phyloP scores from a whole-genome alignment of 106 monocot genomes.

The Platanthera guangdongensis region DNA sequence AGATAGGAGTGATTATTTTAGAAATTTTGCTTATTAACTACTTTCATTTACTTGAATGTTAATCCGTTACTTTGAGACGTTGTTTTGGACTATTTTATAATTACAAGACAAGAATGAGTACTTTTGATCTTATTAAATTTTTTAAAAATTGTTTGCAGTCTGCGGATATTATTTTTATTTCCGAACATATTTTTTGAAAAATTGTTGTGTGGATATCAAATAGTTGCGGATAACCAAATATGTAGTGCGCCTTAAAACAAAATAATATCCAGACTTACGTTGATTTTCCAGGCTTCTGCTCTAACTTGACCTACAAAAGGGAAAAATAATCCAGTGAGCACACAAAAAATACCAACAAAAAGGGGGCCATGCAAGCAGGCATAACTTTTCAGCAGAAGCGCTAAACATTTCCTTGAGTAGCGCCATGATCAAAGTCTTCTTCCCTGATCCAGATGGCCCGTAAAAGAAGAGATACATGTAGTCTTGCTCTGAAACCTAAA shows the following conservation, averaged over 20 bases:
- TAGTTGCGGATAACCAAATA: background rate
- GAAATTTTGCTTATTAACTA: too few species aligned
- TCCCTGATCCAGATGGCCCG: conserved; percentile 84
- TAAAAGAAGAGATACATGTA: conserved; percentile 92
- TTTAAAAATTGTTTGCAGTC: too few species aligned
- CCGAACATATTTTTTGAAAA: too few species aligned
- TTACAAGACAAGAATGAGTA: too few species aligned
- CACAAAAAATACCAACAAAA: background rate
- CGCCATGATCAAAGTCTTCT: conserved; percentile 92
- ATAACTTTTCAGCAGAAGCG: conserved; percentile 69
- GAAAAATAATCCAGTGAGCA: background rate
- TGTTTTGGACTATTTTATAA: too few species aligned
- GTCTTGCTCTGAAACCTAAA: conserved; percentile 85
- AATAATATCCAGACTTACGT: background rate
- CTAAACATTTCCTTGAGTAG: conserved; percentile 91
- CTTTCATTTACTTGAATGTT: too few species aligned
- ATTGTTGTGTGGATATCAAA: too few species aligned
- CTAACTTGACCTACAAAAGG: conserved; percentile 74
- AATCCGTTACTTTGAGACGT: too few species aligned
- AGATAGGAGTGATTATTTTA: too few species aligned
- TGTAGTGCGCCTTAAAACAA: background rate
- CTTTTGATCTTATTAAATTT: too few species aligned
- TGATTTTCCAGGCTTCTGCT: conserved; percentile 62
- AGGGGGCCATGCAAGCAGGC: background rate
- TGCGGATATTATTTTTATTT: too few species aligned